Base-by-base conservation (phyloP, 495 filamentous ascomycete genomes). In the Diplogelasinospora grovesii region DNA sequence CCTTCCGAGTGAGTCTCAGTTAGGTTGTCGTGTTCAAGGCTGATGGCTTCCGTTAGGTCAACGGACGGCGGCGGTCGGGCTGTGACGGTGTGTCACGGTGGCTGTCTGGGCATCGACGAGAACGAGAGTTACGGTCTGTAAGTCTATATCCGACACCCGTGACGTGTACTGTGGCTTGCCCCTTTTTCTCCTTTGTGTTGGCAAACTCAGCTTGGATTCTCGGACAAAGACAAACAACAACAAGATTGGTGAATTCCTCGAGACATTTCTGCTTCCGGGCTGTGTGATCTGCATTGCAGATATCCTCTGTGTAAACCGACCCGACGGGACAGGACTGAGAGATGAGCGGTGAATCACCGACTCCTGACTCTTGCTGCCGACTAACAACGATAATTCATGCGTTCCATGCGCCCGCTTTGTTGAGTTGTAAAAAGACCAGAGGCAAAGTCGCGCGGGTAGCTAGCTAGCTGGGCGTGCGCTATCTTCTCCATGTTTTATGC, bases 271-370 rank as follows among this genome's bases (percentile, higher is more conserved):
- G n/a, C n/a, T n/a, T n/a, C n/a, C n/a, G 4, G 30, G 30, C 30
- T 33, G 30, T 8, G 15, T 18, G 24, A 27, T n/a, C 24, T 8
- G n/a, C 24, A 27, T n/a, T 33, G 4, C n/a, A 33, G 30, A 8
- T 33, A 18, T 18, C n/a, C n/a, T n/a, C n/a, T n/a, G n/a, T n/a
- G n/a, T n/a, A n/a, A n/a, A n/a, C n/a, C n/a, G n/a, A n/a, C n/a
- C n/a, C n/a, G n/a, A n/a, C n/a, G n/a, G n/a, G n/a, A n/a, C n/a
- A n/a, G n/a, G 11, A 33, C 30, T 18, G 14, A 33, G 15, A 16
- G 30, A 33, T 18, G 30, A 16, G 34, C 42, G 33, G 41, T 43
- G 31, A 36, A 25, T 45, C 42, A 45, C 42, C 42, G 42, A 39
- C 41, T 30, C 27, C 33, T 45, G 25, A 30, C 25, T 32, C 9